phyloP scores from a whole-genome alignment of 306 rosid species.

The Dryas drummondii region DNA sequence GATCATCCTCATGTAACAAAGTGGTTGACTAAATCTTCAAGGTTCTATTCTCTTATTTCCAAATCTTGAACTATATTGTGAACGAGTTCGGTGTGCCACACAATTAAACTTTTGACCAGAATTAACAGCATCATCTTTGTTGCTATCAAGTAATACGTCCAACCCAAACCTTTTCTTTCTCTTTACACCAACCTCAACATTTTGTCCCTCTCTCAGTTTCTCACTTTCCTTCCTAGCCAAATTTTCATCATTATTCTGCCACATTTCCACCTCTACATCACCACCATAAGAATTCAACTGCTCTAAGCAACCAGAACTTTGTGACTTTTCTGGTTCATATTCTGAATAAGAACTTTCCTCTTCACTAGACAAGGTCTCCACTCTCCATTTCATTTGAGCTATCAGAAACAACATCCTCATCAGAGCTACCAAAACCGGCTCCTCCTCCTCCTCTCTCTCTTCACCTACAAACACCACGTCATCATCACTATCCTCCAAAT shows the following conservation, averaged over 20 bases:
- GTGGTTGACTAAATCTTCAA: slow-evolving; percentile 33
- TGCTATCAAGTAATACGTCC: background rate
- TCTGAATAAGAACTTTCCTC: background rate
- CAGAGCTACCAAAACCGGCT: background rate
- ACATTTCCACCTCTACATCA: too few relatives aligned
- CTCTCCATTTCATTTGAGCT: background rate
- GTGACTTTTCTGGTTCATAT: background rate
- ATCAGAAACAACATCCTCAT: slow-evolving; percentile 6
- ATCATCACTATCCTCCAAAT: slow-evolving; percentile 8
- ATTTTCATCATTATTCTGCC: background rate
- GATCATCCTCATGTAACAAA: slow-evolving; percentile 23
- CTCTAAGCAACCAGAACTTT: background rate
- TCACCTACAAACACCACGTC: slow-evolving; percentile 12
- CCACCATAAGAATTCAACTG: background rate
- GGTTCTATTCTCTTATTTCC: background rate
- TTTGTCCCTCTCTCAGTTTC: too few relatives aligned
- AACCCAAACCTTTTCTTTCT: slow-evolving; percentile 29
- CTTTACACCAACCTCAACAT: too few relatives aligned
- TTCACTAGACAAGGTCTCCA: background rate
- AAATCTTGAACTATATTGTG: slow-evolving; percentile 14
- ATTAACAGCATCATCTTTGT: background rate
- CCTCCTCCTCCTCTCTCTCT: slow-evolving; percentile 8
- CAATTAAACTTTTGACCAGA: background rate
- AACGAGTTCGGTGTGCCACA: slow-evolving; percentile 36
- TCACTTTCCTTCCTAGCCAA: too few relatives aligned